Percentiles rank a stretch among this genome's conserved stretches.
phyloP scores from a whole-genome alignment of 768 basidiomycete genomes.

The Dentipellis sp. region DNA sequence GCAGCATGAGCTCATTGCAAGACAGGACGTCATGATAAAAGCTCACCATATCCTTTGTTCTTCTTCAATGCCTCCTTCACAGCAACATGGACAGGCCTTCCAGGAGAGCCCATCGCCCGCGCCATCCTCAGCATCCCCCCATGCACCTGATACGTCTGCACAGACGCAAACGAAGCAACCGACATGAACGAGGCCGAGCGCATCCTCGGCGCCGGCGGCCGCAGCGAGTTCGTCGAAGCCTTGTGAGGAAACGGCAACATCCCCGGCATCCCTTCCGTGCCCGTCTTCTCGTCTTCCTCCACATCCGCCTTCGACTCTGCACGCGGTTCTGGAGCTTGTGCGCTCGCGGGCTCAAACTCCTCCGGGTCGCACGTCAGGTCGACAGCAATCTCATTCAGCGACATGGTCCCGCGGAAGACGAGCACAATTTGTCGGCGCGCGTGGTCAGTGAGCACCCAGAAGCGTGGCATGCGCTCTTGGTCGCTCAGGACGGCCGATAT shows the following conservation, averaged over 20 bases:
- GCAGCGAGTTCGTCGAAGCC: not conserved
- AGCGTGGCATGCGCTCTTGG: constrained; percentile 69
- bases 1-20: not conserved
- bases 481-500: constrained; percentile 47
- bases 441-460: constrained; percentile 83
- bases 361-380: constrained; percentile 77
- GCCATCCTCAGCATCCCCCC: constrained; percentile 79
- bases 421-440: constrained; percentile 64
- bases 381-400: constrained; percentile 78
- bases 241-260: not conserved
- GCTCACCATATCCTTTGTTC: constrained; percentile 67
- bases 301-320: not conserved
- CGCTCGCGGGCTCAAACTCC: constrained; percentile 36
- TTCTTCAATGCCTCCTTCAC: constrained; percentile 58
- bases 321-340: not conserved
- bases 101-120: constrained; percentile 64
- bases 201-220: not conserved
- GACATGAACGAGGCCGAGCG: constrained; percentile 12
- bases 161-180: constrained; percentile 12
- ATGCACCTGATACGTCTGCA: constrained; percentile 53
- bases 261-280: not conserved
- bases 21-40: not conserved
- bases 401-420: constrained; percentile 64
- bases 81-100: constrained; percentile 70
- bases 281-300: not conserved